Evolutionary conservation across 208 protist species (phyloP).

Genomic region (Tetramitus jugosus): DNA sequence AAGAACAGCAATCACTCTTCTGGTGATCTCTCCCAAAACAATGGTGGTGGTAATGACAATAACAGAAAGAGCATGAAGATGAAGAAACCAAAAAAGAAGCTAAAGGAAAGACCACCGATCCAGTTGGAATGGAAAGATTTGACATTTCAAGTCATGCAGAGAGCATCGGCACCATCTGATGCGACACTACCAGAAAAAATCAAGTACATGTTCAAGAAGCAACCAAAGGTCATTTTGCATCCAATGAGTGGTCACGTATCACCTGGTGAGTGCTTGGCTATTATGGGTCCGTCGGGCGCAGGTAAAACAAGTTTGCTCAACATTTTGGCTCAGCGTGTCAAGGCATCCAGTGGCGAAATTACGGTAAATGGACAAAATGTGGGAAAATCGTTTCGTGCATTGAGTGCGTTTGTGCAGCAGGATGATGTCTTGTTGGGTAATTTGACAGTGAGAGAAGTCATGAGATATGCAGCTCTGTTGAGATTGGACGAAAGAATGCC

Average conservation of each 20-base stretch:
- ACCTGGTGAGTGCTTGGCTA: background rate
- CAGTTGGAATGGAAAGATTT: slow-evolving; percentile 11
- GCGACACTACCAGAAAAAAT: background rate
- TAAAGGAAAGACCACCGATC: background rate
- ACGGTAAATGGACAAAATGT: background rate
- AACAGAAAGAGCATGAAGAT: too few relatives aligned
- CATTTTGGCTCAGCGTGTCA: slow-evolving; percentile 1
- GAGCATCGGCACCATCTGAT: background rate
- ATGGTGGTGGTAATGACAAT: too few relatives aligned
- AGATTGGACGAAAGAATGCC: background rate
- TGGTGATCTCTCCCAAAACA: too few relatives aligned
- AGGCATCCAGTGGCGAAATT: background rate
- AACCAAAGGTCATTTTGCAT: background rate
- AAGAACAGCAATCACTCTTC: too few relatives aligned
- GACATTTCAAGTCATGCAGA: background rate
- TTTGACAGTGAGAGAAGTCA: slow-evolving; percentile 68
- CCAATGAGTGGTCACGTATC: background rate
- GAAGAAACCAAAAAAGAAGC: too few relatives aligned
- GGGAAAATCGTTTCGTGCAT: background rate
- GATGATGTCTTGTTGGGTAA: slow-evolving; percentile 72
- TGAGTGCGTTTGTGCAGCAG: slow-evolving; percentile 70
- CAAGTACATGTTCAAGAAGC: background rate
- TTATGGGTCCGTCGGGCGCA: slow-evolving; percentile 15
- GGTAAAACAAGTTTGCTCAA: background rate
- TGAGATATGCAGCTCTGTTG: slow-evolving; percentile 46